Evolutionary conservation across 2,329 filamentous ascomycete genomes (phyloP).

Genomic region (Capronia epimyces): DNA sequence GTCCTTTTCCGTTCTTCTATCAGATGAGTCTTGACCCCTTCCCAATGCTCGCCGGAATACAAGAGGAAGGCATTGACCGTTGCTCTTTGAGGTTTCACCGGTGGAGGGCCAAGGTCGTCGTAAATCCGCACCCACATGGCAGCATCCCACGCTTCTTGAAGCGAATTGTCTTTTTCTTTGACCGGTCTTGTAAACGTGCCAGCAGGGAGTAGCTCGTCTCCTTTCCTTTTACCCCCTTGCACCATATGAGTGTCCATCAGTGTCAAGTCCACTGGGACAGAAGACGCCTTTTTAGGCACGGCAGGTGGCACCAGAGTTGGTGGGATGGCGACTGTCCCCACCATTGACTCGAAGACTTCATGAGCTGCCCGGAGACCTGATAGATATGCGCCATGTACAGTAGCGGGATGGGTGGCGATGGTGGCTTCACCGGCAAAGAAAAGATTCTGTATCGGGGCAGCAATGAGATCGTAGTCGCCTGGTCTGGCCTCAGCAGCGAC

Average conservation of each 20-base stretch:
- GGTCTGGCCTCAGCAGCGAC: constrained; percentile 75
- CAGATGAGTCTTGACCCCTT: constrained; percentile 59
- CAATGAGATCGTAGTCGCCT: constrained; percentile 91
- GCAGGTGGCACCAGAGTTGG: constrained; percentile 66
- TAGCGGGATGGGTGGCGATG: constrained; percentile 90
- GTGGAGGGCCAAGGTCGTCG: constrained; percentile 65
- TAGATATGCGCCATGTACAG: constrained; percentile 92
- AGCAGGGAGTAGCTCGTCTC: constrained; percentile 27
- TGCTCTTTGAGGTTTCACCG: constrained; percentile 64
- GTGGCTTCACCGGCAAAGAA: constrained; percentile 97
- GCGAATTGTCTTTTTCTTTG: constrained; percentile 30
- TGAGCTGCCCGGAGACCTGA: constrained; percentile 85
- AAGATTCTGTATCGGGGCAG: constrained; percentile 73
- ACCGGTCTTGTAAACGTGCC: constrained; percentile 26
- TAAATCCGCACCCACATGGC: constrained; percentile 54
- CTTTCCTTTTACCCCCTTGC: constrained; percentile 29
- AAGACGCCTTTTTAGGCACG: constrained; percentile 30
- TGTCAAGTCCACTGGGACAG: constrained; percentile 36
- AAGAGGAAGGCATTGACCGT: constrained; percentile 82
- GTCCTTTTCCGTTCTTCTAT: constrained; percentile 59
- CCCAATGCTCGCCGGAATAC: constrained; percentile 73
- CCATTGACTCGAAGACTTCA: constrained; percentile 72
- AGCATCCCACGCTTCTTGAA: constrained; percentile 51
- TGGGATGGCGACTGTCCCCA: constrained; percentile 75
- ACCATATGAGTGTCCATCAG: constrained; percentile 25